A percentile compares a stretch with the other conserved stretches of the same genome.
These are phyloP conservation scores for Diaporthe amygdali DNA, from an alignment of 2,329 filamentous ascomycete genomes.

Conservation along the genomic window DNA sequence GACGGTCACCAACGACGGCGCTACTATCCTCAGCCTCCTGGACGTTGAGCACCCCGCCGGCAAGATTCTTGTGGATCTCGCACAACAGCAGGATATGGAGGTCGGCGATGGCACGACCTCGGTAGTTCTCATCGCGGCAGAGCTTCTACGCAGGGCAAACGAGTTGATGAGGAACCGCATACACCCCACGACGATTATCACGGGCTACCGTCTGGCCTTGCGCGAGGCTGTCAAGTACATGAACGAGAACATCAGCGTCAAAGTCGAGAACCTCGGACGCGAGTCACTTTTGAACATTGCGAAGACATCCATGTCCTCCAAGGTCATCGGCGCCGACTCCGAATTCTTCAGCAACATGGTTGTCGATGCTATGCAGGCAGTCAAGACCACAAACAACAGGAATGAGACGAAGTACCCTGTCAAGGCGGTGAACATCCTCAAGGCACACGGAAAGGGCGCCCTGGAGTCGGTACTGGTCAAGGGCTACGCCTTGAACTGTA, in stretches of 20 bases:
- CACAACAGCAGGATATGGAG: slow-evolving; percentile 98
- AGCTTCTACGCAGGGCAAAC: slow-evolving; percentile 91
- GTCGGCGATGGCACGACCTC: slow-evolving; percentile 98
- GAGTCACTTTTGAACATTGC: slow-evolving; percentile 94
- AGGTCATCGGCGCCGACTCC: slow-evolving; percentile 94
- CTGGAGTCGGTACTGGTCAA: slow-evolving; percentile 90
- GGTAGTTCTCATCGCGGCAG: slow-evolving; percentile 94
- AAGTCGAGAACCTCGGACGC: slow-evolving; percentile 88
- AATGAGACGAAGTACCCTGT: slow-evolving; percentile 96
- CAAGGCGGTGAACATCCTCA: slow-evolving; percentile 98
- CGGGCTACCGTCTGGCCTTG: slow-evolving; percentile 92
- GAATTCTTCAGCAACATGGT: slow-evolving; percentile 98
- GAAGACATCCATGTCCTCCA: slow-evolving; percentile 99
- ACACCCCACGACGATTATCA: slow-evolving; percentile 99
- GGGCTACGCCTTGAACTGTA: slow-evolving; percentile 98
- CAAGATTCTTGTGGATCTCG: slow-evolving; percentile 97
- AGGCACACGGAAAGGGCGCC: slow-evolving; percentile 94
- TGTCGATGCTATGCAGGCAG: slow-evolving; percentile 93
- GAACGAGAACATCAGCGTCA: slow-evolving; percentile 96
- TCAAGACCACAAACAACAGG: slow-evolving; percentile 91
- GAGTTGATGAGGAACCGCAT: slow-evolving; percentile 99
- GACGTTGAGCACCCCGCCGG: slow-evolving; percentile 98
- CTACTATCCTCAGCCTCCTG: slow-evolving; percentile 91
- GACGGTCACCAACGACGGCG: slow-evolving; percentile 98
- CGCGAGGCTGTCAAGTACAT: slow-evolving; percentile 98